A percentile compares a stretch with the other conserved stretches of the same genome.
Evolutionary conservation across 371 early-diverging fungal species (phyloP).

Genomic region (Mortierella polycephala): DNA sequence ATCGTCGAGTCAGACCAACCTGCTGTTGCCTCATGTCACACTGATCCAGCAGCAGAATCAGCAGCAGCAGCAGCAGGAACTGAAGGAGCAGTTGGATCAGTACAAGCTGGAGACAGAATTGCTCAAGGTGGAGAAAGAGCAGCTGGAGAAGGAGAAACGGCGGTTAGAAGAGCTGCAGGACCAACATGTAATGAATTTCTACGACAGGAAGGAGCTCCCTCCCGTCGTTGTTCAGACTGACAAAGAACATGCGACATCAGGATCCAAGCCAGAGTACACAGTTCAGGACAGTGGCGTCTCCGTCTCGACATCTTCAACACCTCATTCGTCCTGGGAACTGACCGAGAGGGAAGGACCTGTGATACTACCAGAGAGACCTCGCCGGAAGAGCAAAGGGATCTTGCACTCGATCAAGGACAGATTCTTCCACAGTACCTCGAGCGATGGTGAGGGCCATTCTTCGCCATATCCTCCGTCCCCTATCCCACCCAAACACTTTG

Average conservation of each 20-base stretch:
- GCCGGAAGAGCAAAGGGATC: conserved; percentile 52
- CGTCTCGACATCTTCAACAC: conserved; percentile 43
- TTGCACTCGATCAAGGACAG: conserved; percentile 49
- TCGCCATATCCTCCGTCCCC: conserved; percentile 41
- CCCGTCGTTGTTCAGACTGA: conserved; percentile 13
- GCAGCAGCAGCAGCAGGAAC: conserved; percentile 17
- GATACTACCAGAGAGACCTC: conserved; percentile 27
- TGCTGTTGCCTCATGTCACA: conserved; percentile 20
- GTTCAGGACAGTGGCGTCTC: conserved; percentile 51
- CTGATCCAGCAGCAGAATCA: conserved; percentile 18
- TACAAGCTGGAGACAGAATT: conserved; percentile 43
- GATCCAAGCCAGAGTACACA: conserved; percentile 11
- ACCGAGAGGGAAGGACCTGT: conserved; percentile 34
- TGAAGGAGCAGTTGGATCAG: conserved; percentile 35
- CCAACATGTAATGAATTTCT: conserved; percentile 7
- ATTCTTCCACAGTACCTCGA: conserved; percentile 30
- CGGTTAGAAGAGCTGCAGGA: not conserved
- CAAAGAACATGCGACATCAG: not conserved
- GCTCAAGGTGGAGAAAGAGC: conserved; percentile 38
- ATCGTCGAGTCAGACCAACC: conserved; percentile 39
- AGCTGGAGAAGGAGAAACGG: conserved; percentile 29
- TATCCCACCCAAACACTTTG: conserved; percentile 24
- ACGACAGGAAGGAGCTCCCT: conserved; percentile 43
- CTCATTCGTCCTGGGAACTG: conserved; percentile 51
- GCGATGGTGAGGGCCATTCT: conserved; percentile 17